Conservation (phyloP, 2,329 filamentous ascomycete genomes). For the Diaporthe velutina region DNA sequence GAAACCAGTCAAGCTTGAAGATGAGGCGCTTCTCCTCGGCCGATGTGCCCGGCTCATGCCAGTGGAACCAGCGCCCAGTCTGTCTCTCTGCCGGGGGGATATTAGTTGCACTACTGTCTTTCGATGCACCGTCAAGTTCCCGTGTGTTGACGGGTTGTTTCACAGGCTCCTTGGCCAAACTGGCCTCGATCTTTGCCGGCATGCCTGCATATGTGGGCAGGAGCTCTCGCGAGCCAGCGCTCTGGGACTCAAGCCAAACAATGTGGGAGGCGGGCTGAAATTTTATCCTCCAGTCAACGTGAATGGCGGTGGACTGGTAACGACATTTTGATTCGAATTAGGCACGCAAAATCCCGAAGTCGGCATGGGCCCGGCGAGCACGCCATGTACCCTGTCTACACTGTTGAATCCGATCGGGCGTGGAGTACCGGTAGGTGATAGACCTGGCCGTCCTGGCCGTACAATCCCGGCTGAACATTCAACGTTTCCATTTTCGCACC, state of each 20-base stretch:
- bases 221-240: neutral
- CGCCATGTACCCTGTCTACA: neutral
- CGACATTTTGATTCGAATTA: neutral
- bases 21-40: constrained; percentile 59
- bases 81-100: neutral
- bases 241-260: neutral
- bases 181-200: neutral
- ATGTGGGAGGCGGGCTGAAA: neutral
- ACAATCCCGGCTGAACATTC: neutral
- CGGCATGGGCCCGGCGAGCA: neutral
- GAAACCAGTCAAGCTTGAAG: constrained; percentile 63
- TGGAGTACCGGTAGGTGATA: no score
- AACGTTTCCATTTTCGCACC: neutral
- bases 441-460: neutral
- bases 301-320: neutral
- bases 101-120: neutral
- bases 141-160: neutral
- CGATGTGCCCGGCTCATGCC: constrained; percentile 57
- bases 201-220: neutral
- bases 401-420: neutral
- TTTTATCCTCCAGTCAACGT: neutral
- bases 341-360: neutral
- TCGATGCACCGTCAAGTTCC: neutral
- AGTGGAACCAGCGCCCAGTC: constrained; percentile 51
- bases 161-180: neutral